phyloP scores from a whole-genome alignment of 148 eudicot genomes.

The Amaranthus cruentus region DNA sequence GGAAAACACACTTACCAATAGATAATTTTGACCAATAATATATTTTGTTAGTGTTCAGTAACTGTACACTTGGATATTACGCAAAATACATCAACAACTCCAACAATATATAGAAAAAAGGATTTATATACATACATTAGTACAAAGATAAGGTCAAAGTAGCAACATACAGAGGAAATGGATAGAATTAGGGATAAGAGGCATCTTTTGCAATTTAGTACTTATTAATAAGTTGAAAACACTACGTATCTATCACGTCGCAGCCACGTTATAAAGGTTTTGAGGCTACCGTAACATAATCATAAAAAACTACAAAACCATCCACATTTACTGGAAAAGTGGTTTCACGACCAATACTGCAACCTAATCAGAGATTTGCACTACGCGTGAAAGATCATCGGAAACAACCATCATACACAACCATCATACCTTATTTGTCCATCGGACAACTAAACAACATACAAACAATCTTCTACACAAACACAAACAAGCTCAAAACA shows the following conservation, averaged over 20 bases:
- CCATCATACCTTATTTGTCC: neutral
- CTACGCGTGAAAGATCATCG: neutral
- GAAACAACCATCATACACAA: neutral
- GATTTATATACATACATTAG: no score
- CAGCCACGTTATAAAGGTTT: no score
- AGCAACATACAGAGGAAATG: no score
- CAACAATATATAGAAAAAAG: no score
- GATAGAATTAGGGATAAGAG: no score
- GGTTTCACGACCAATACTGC: neutral
- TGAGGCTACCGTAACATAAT: neutral
- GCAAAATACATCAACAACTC: neutral
- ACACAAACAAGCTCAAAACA: neutral
- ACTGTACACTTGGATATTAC: neutral
- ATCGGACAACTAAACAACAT: neutral
- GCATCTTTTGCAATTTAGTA: no score
- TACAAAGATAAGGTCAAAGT: no score
- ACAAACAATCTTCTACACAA: neutral
- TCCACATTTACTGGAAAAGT: neutral
- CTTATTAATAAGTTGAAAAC: no score
- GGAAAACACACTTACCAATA: neutral
- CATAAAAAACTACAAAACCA: neutral
- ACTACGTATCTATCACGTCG: no score
- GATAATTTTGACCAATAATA: no score
- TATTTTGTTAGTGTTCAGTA: neutral
- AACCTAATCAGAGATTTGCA: no score